A percentile compares a stretch with the other conserved stretches of the same genome.
Evolutionary conservation across 208 protist genomes (phyloP).

Genomic region (Trichomonas tenax): DNA sequence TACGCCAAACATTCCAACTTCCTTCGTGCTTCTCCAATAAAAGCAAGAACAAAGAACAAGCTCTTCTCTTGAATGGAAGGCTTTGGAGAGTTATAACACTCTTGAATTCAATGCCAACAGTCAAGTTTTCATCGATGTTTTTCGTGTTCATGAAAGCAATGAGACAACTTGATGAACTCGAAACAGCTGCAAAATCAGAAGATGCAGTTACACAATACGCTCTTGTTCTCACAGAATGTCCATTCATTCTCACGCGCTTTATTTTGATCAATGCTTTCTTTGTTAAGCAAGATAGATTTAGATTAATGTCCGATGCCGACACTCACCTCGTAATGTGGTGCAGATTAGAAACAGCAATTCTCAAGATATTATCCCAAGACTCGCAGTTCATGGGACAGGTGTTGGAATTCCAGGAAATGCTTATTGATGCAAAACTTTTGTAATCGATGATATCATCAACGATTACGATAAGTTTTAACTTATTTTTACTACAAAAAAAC

Average conservation of each 20-base stretch:
- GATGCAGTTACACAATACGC: not conserved
- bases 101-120: not conserved
- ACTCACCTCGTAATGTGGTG: not conserved
- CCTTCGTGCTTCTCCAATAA: not conserved
- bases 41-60: not conserved
- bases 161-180: not conserved
- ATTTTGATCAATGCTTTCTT: not conserved
- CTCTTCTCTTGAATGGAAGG: not conserved
- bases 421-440: not conserved
- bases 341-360: not conserved
- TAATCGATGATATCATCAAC: not conserved
- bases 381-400: not conserved
- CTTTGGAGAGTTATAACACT: not conserved
- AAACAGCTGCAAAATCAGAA: not conserved
- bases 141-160: not conserved
- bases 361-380: not conserved
- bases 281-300: not conserved
- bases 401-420: not conserved
- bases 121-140: not conserved
- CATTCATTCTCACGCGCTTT: not conserved
- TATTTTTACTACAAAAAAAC: too few species aligned
- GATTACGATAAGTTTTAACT: too few species aligned
- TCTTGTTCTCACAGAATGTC: not conserved
- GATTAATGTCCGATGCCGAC: not conserved
- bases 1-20: not conserved